Conservation (phyloP, 2,329 filamentous ascomycete species). For the Sclerotinia glacialis region DNA sequence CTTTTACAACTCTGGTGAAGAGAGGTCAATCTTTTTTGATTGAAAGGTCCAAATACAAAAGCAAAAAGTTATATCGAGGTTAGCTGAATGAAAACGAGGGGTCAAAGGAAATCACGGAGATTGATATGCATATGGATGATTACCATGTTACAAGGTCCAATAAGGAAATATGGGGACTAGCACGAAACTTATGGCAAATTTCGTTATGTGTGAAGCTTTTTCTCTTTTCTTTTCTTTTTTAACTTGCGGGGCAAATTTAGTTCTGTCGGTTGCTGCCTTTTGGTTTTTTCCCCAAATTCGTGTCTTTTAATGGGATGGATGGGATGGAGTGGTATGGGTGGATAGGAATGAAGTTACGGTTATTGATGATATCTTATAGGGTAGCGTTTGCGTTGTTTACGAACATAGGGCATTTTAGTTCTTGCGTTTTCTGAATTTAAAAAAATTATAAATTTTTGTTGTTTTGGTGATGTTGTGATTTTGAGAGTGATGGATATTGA, state of each 20-base stretch:
- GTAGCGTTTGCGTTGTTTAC: slow-evolving; percentile 9
- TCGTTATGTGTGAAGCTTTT: slow-evolving; percentile 11
- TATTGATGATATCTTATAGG: slow-evolving; percentile 7
- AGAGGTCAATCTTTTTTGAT: slow-evolving; percentile 10
- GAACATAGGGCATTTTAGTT: slow-evolving; percentile 6
- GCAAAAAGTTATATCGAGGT: neutral
- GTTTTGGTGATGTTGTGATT: neutral
- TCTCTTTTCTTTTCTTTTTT: slow-evolving; percentile 1
- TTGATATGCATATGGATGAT: slow-evolving; percentile 3
- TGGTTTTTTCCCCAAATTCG: neutral
- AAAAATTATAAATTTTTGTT: neutral
- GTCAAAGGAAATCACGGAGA: neutral
- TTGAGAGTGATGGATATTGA: too few species aligned
- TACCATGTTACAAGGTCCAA: slow-evolving; percentile 1
- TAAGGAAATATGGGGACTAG: slow-evolving; percentile 7
- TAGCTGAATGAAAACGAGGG: slow-evolving; percentile 9
- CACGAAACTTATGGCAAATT: neutral
- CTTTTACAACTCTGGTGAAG: slow-evolving; percentile 4
- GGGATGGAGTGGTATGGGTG: neutral
- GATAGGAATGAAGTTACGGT: slow-evolving; percentile 4
- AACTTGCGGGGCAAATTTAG: neutral
- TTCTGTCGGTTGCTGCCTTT: slow-evolving; percentile 10
- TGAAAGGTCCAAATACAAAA: slow-evolving; percentile 2
- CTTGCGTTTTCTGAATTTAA: neutral
- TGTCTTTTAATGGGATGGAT: slow-evolving; percentile 5